Base-by-base conservation (phyloP, 2,329 filamentous ascomycete species). In the Fusarium concolor region DNA sequence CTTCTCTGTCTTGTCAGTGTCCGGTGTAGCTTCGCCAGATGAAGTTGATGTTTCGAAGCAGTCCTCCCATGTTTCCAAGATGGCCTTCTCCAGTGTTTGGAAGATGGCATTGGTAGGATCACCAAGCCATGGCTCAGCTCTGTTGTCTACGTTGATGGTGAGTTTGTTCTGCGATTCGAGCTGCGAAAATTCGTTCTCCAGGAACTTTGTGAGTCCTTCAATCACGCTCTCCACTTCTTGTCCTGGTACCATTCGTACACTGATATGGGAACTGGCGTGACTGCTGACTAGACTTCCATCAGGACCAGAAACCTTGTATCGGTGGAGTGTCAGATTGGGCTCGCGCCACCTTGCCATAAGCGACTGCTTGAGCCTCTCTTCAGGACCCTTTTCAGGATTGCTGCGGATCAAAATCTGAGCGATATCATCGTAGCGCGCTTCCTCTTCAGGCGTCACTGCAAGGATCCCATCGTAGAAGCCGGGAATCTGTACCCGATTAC, bases 261-360 rank as follows among this genome's bases (percentile, higher is more conserved):
- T 97, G 33, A 99, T 88, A 49, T 94, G 90, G 7, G 94, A 94
- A 73, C 91, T 95, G 10, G 95, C 96, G 71, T 94, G 90, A 65
- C 92, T 90, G 41, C 95, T 96, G 63, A 99, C 97, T 28, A 98
- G 89, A 46, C 94, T 96, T 3, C 94, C 93, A 71, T 96, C 96
- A 1, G 93, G 94, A 0, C 95, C 95, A 0, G 94, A 97, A 0
- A 95, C 94, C 74, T 96, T 93, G 78, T 98, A 94, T 10, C 93
- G 88, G 79, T 99, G 96, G 42, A 98, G 92, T 0, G 96, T 98
- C 52, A 99, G 83, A 49, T 96, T 97, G 0, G 96, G 94, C 75
- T 98, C 94, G 22, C 96, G 90, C 96, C 96, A 99, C 57, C 94
- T 88, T 12, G 94, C 92, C 91, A 97, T 97, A 8, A 99, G 85